Conservation (phyloP, 176 grass and related monocot species). For the Thalia dealbata region DNA sequence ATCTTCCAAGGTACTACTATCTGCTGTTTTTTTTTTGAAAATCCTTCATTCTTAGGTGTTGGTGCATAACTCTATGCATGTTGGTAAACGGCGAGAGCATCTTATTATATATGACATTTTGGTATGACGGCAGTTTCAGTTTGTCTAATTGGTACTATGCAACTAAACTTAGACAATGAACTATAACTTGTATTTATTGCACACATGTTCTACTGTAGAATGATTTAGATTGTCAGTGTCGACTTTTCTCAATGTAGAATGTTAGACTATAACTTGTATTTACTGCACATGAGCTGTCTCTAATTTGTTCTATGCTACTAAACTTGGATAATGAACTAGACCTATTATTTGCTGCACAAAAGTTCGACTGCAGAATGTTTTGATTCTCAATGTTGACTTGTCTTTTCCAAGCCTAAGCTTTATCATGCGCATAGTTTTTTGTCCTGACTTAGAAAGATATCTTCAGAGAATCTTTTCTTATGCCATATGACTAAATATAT, state of each 20-base stretch:
- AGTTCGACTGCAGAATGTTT: background rate
- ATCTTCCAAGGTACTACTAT: slow-evolving; percentile 70
- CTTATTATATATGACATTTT: background rate
- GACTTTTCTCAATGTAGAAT: too few relatives aligned
- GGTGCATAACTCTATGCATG: background rate
- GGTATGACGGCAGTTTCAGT: too few relatives aligned
- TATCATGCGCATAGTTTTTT: background rate
- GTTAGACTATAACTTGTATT: too few relatives aligned
- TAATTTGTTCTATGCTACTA: background rate
- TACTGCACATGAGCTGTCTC: too few relatives aligned
- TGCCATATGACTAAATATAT: too few relatives aligned
- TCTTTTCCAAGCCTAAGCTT: background rate
- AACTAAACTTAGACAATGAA: background rate
- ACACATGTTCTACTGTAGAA: background rate
- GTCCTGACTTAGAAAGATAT: background rate
- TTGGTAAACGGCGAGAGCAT: background rate
- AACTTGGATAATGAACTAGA: background rate
- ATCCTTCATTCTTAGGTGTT: background rate
- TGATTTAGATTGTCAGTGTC: background rate
- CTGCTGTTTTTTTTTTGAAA: background rate
- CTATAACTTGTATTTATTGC: background rate
- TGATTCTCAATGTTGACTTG: background rate
- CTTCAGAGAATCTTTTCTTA: background rate
- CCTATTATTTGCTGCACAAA: background rate
- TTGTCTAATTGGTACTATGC: background rate